Percentiles rank a stretch among this genome's conserved stretches.
phyloP scores from a whole-genome alignment of 495 filamentous ascomycete species.

The Aspergillus asperescens region DNA sequence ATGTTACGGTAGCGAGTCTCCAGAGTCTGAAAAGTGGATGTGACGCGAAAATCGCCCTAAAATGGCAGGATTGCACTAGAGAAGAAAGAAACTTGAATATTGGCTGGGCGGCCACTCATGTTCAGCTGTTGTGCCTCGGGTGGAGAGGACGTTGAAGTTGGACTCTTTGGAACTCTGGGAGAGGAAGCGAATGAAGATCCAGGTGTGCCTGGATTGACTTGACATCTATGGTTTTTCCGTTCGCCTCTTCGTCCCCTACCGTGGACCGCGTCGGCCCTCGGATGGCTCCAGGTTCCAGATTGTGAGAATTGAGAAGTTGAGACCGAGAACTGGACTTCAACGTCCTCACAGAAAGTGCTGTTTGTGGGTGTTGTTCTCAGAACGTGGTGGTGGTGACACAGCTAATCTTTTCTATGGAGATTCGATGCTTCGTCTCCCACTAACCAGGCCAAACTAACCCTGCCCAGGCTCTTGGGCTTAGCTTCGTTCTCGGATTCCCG shows the following conservation, averaged over 20 bases:
- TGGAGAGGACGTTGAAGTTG: constrained; percentile 21
- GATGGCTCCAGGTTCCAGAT: too few species aligned
- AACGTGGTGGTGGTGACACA: too few species aligned
- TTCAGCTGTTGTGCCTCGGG: not conserved
- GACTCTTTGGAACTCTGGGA: too few species aligned
- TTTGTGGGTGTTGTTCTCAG: too few species aligned
- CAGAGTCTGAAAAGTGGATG: not conserved
- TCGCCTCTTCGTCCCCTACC: not conserved
- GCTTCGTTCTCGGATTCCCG: not conserved
- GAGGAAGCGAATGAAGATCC: constrained; percentile 22
- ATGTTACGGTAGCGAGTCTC: too few species aligned
- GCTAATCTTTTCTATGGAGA: not conserved
- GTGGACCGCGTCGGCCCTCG: too few species aligned
- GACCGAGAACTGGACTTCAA: too few species aligned
- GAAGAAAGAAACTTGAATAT: too few species aligned
- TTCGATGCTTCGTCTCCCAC: not conserved
- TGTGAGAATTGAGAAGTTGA: too few species aligned
- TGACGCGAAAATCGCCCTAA: not conserved
- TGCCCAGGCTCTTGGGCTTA: not conserved
- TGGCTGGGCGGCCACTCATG: constrained; percentile 11
- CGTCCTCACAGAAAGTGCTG: too few species aligned
- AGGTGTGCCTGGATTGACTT: constrained; percentile 13
- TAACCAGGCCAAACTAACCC: not conserved
- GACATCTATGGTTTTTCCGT: constrained; percentile 4
- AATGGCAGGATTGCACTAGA: constrained; percentile 9